These are phyloP conservation scores for Eutrema yunnanense DNA, from an alignment of 345 rosid genomes.

Conservation along the genomic window DNA sequence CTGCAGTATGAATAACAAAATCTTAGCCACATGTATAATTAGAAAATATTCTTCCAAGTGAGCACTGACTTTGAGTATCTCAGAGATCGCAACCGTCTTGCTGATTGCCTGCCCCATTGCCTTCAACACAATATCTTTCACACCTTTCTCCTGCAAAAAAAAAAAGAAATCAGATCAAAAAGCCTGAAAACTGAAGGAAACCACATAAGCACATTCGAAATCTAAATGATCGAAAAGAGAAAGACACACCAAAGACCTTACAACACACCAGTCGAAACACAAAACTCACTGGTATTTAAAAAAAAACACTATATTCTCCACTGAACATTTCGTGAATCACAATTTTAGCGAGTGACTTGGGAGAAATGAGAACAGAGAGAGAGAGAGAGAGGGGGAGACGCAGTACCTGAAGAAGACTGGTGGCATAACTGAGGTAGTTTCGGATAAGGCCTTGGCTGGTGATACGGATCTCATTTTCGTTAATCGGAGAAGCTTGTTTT, in stretches of 20 bases:
- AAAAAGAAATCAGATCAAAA: background rate
- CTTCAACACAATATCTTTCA: conserved; percentile 67
- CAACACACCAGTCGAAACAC: background rate
- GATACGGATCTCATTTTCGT: conserved; percentile 94
- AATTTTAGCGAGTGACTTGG: background rate
- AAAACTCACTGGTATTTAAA: background rate
- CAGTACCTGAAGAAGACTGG: conserved; percentile 69
- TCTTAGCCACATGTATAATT: background rate
- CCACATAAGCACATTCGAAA: no score
- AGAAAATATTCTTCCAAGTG: background rate
- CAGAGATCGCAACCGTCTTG: conserved; percentile 81
- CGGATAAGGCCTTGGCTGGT: conserved; percentile 76
- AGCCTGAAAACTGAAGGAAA: no score
- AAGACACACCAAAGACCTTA: background rate
- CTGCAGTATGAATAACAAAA: conserved; percentile 35
- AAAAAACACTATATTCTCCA: background rate
- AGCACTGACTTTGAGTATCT: conserved; percentile 61
- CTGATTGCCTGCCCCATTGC: conserved; percentile 97
- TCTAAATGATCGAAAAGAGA: no score
- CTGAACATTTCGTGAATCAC: background rate
- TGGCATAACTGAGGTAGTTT: conserved; percentile 84
- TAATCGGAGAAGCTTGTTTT: conserved; percentile 59
- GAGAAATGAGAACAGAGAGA: background rate
- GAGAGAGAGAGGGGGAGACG: background rate
- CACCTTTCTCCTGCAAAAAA: conserved; percentile 50